phyloP scores from a whole-genome alignment of 2,329 filamentous ascomycete genomes.

The Thelonectria rubi region DNA sequence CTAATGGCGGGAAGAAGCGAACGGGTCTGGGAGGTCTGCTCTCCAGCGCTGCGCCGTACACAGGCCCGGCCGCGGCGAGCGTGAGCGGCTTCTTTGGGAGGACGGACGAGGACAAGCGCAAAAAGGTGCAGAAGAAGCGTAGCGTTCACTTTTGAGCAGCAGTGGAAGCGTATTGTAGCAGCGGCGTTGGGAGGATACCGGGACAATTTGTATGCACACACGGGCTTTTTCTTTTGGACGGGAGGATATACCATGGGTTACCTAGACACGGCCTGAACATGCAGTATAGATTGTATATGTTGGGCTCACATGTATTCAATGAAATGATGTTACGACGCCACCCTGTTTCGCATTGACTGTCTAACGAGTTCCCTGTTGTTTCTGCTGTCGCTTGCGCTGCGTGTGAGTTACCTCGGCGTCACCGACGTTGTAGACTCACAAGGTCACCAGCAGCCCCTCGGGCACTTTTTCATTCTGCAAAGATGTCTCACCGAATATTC shows the following conservation, averaged over 20 bases:
- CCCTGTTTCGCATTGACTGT: neutral
- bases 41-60: slow-evolving; percentile 44
- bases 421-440: neutral
- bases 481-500: neutral
- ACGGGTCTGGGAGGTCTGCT: slow-evolving; percentile 45
- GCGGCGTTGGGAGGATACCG: slow-evolving; percentile 18
- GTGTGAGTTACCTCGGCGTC: neutral
- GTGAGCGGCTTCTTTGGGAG: slow-evolving; percentile 56
- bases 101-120: slow-evolving; percentile 51
- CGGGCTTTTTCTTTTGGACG: neutral
- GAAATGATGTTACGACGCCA: slow-evolving; percentile 14
- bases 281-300: slow-evolving; percentile 3
- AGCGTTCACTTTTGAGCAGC: slow-evolving; percentile 55
- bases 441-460: neutral
- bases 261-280: slow-evolving; percentile 18
- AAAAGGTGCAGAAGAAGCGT: slow-evolving; percentile 58
- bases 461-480: neutral
- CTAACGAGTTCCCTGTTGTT: neutral
- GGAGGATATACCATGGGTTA: slow-evolving; percentile 40
- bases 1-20: slow-evolving; percentile 35
- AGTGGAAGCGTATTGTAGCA: slow-evolving; percentile 1
- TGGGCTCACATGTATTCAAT: slow-evolving; percentile 9
- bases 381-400: neutral
- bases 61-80: slow-evolving; percentile 53
- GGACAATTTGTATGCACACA: neutral